phyloP scores from a whole-genome alignment of 495 filamentous ascomycete species.

The Talaromyces ruber region DNA sequence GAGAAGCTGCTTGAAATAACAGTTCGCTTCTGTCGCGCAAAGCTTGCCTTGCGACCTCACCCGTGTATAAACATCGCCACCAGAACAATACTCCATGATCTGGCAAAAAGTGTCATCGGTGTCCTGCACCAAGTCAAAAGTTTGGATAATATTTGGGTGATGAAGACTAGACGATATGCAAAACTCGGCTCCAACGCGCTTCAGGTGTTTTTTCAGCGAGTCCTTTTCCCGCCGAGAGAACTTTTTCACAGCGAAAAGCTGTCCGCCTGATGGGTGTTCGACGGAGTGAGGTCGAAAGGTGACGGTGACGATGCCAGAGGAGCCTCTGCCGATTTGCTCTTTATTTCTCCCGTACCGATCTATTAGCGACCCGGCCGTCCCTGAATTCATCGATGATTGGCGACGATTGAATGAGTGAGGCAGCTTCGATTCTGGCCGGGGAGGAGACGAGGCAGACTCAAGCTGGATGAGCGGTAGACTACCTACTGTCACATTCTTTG shows the following conservation, averaged over 20 bases:
- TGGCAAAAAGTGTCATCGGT: conserved; percentile 2
- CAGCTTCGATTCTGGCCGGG: background rate
- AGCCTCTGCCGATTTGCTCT: conserved; percentile 8
- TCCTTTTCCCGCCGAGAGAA: conserved; percentile 2
- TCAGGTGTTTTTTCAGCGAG: conserved; percentile 5
- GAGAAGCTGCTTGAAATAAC: conserved; percentile 8
- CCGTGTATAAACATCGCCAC: conserved; percentile 6
- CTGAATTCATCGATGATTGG: background rate
- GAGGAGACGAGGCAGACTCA: background rate
- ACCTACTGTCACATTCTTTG: background rate
- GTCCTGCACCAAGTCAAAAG: conserved; percentile 5
- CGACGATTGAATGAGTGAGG: background rate
- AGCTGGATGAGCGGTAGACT: background rate
- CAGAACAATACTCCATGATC: conserved; percentile 8
- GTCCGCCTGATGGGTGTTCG: conserved; percentile 7
- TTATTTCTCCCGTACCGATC: conserved; percentile 7
- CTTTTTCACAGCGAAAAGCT: conserved; percentile 10
- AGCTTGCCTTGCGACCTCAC: conserved; percentile 3
- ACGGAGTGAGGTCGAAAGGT: conserved; percentile 2
- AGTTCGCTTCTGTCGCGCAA: conserved; percentile 4
- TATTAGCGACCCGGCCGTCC: background rate
- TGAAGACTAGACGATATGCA: conserved; percentile 6
- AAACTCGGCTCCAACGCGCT: conserved; percentile 8
- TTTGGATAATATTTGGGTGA: conserved; percentile 6
- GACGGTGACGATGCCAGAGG: conserved; percentile 6